Evolutionary conservation across 140 eudicot species (phyloP).

Genomic region (Oenanthe javanica): DNA sequence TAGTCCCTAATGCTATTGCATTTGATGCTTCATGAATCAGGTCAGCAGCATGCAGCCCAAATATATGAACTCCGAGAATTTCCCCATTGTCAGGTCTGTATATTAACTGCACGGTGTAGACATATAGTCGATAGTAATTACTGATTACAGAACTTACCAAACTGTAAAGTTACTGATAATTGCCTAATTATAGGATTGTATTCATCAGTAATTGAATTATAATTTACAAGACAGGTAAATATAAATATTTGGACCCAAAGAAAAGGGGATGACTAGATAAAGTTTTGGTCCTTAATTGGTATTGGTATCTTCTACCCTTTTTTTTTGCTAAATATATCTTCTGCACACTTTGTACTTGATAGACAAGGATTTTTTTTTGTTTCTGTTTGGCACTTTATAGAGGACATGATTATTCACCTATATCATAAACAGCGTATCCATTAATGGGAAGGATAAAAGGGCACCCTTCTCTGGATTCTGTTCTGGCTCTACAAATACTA

Average conservation of each 20-base stretch:
- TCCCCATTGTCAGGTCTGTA: constrained; percentile 96
- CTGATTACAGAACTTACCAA: not conserved
- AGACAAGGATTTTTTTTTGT: not conserved
- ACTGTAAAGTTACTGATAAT: not conserved
- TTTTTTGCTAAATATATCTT: not conserved
- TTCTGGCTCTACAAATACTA: not conserved
- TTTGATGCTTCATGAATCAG: constrained; percentile 97
- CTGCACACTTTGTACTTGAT: not conserved
- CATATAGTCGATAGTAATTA: not conserved
- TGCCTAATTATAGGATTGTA: not conserved
- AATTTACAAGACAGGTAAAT: not conserved
- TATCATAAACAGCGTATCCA: not conserved
- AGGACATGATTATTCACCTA: not conserved
- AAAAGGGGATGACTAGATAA: not conserved
- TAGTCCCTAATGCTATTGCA: constrained; percentile 84
- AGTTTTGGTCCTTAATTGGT: not conserved
- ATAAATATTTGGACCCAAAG: not conserved
- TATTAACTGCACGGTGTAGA: constrained; percentile 53
- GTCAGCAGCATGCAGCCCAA: constrained; percentile 97
- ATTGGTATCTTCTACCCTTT: too few species aligned
- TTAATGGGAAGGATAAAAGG: not conserved
- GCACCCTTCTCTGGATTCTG: not conserved
- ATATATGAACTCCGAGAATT: constrained; percentile 93
- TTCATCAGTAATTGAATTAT: not conserved
- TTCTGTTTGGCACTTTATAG: not conserved